Conservation (phyloP, 441 rosid genomes). For the Gossypium lobatum region DNA sequence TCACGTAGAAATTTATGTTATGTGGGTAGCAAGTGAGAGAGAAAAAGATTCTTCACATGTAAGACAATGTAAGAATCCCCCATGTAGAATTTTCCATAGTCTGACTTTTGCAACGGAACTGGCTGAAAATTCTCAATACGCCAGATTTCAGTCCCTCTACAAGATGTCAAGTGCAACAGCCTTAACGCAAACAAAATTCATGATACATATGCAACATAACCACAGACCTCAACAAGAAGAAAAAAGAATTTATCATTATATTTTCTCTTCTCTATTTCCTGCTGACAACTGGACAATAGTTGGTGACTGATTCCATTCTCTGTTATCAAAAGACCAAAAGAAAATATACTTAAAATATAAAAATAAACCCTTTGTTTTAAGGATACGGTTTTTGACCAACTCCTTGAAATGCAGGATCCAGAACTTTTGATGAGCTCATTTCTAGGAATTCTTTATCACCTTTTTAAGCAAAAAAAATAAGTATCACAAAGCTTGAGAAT, state of each 20-base stretch:
- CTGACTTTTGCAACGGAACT: conserved; percentile 77
- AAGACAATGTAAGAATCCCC: conserved; percentile 90
- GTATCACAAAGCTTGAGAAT: conserved; percentile 16
- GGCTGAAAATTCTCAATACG: conserved; percentile 91
- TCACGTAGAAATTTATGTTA: not conserved
- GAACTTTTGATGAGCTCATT: conserved; percentile 68
- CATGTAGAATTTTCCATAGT: conserved; percentile 87
- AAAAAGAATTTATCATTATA: not conserved
- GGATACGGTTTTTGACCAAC: conserved; percentile 95
- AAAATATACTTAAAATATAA: not conserved
- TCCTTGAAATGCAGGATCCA: conserved; percentile 97
- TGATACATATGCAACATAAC: conserved; percentile 8
- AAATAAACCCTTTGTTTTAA: conserved; percentile 12
- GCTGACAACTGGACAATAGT: not conserved
- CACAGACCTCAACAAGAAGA: not conserved
- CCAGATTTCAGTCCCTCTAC: conserved; percentile 96
- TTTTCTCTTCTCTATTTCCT: not conserved
- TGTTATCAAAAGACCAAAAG: not conserved
- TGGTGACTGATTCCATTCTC: not conserved
- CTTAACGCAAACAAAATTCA: conserved; percentile 11
- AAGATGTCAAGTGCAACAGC: conserved; percentile 48
- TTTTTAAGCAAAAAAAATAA: conserved; percentile 2
- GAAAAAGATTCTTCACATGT: conserved; percentile 41
- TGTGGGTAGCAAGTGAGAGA: not conserved
- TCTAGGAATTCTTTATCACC: conserved; percentile 18